These are phyloP conservation scores for Leptographium flavum DNA, from an alignment of 2,329 filamentous ascomycete species.

Conservation along the genomic window DNA sequence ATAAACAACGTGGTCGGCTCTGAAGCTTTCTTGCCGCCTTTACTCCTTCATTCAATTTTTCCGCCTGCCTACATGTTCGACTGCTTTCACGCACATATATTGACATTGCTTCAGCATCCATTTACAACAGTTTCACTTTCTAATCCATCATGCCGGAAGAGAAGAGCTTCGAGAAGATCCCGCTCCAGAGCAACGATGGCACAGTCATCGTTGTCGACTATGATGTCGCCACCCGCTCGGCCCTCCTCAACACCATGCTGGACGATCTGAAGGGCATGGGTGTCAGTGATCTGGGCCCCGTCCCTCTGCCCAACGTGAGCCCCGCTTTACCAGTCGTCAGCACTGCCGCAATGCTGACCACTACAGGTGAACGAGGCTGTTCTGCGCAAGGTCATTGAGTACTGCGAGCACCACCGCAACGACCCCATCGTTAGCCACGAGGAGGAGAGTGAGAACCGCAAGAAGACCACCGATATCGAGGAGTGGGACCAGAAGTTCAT, in stretches of 20 bases:
- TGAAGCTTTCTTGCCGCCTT: too few relatives aligned
- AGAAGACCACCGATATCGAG: slow-evolving; percentile 98
- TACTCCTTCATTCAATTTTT: too few relatives aligned
- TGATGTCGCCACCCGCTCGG: slow-evolving; percentile 74
- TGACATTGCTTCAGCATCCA: too few relatives aligned
- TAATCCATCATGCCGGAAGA: slow-evolving; percentile 15
- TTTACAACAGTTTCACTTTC: too few relatives aligned
- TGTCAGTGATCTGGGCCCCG: slow-evolving; percentile 35
- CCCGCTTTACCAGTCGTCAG: not conserved
- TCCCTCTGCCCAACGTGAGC: slow-evolving; percentile 74
- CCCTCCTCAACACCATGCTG: slow-evolving; percentile 97
- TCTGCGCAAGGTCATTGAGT: slow-evolving; percentile 91
- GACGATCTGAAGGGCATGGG: slow-evolving; percentile 59
- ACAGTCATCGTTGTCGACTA: slow-evolving; percentile 47
- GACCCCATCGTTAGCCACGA: slow-evolving; percentile 73
- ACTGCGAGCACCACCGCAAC: slow-evolving; percentile 89
- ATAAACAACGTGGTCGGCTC: too few relatives aligned
- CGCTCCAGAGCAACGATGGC: slow-evolving; percentile 36
- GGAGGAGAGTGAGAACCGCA: slow-evolving; percentile 84
- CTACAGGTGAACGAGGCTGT: slow-evolving; percentile 80
- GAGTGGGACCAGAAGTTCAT: slow-evolving; percentile 99
- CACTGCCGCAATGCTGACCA: not conserved
- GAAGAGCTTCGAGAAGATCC: slow-evolving; percentile 24
- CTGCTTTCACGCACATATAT: too few relatives aligned
- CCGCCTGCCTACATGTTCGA: too few relatives aligned